phyloP scores from a whole-genome alignment of 1,284 basidiomycete species.

The Fomitiporia mediterranea region DNA sequence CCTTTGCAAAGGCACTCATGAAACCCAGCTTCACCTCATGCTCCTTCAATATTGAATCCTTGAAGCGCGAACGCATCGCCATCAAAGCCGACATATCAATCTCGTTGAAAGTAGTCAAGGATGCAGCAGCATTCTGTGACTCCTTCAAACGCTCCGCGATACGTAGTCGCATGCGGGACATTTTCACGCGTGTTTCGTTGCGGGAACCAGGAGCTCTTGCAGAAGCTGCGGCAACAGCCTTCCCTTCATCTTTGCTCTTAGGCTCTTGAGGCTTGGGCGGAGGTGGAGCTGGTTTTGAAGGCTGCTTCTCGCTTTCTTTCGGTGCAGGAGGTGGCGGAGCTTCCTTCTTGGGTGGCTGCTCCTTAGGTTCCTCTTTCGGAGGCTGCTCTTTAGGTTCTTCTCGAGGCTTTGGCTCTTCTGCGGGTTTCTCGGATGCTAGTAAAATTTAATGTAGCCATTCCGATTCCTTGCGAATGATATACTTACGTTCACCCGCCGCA shows the following conservation, averaged over 20 bases:
- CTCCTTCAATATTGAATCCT: constrained; percentile 88
- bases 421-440: constrained; percentile 28
- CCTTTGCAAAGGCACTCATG: constrained; percentile 97
- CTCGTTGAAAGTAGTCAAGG: constrained; percentile 98
- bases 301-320: constrained; percentile 31
- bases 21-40: constrained; percentile 97
- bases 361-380: constrained; percentile 44
- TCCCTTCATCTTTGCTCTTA: constrained; percentile 28
- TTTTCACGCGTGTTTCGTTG: constrained; percentile 91
- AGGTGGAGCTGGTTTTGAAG: constrained; percentile 10
- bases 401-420: constrained; percentile 35
- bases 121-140: constrained; percentile 96
- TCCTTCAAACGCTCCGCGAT: constrained; percentile 98
- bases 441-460: neutral
- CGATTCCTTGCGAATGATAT: constrained; percentile 13
- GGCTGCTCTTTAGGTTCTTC: constrained; percentile 37
- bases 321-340: constrained; percentile 40
- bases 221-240: constrained; percentile 30
- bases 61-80: constrained; percentile 93
- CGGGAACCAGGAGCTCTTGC: constrained; percentile 53
- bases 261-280: constrained; percentile 27
- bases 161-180: constrained; percentile 95
- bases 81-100: constrained; percentile 98
- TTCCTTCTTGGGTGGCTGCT: constrained; percentile 46
- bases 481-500: constrained; percentile 53